These are phyloP conservation scores for Pseudonitzschia pungens DNA, from an alignment of 108 stramenopile genomes.

Conservation along the genomic window DNA sequence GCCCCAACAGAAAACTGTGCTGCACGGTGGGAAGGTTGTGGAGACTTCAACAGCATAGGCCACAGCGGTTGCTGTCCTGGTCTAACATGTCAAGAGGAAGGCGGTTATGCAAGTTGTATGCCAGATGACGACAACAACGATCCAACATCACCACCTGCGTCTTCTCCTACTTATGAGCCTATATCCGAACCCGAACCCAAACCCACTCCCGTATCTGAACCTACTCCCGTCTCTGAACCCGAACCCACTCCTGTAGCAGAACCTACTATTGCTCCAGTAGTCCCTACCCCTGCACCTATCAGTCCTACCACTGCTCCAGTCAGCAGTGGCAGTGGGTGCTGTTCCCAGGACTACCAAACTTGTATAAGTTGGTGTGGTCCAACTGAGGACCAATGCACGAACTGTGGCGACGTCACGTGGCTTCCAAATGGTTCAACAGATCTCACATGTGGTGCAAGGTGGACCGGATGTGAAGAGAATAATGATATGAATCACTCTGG, in stretches of 20 bases:
- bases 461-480: slow-evolving; percentile 3
- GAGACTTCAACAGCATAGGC: not conserved
- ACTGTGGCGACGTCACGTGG: not conserved
- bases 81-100: slow-evolving; percentile 2
- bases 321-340: slow-evolving; percentile 7
- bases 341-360: not conserved
- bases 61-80: slow-evolving; percentile 17
- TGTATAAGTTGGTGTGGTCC: slow-evolving; percentile 6
- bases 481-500: not conserved
- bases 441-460: not conserved
- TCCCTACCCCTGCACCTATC: not conserved
- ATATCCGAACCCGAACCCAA: too few relatives aligned
- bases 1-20: not conserved
- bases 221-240: too few relatives aligned
- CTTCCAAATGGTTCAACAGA: not conserved
- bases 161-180: not conserved
- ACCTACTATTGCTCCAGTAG: not conserved
- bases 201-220: too few relatives aligned
- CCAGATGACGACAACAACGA: not conserved
- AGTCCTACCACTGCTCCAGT: too few relatives aligned
- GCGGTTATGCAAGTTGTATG: not conserved
- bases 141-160: not conserved
- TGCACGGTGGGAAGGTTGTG: slow-evolving; percentile 1
- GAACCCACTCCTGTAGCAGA: not conserved
- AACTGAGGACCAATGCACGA: not conserved